These are phyloP conservation scores for Podaxis sp. DNA, from an alignment of 768 basidiomycete species.

Conservation along the genomic window DNA sequence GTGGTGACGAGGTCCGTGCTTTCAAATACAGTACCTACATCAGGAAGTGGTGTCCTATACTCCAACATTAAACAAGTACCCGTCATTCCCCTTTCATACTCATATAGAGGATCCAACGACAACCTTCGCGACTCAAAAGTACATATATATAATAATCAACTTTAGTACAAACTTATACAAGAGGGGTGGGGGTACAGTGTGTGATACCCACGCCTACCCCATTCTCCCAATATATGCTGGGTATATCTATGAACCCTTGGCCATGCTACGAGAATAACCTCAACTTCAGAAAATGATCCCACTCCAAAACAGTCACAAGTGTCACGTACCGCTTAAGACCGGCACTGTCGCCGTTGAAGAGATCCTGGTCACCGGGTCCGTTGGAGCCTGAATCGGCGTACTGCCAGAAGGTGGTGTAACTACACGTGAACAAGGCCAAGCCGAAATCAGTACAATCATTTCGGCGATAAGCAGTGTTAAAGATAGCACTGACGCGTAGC, in stretches of 20 bases:
- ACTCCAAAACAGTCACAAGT: not conserved
- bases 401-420: slow-evolving; percentile 53
- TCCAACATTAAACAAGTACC: not conserved
- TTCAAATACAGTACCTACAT: no score
- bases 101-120: not conserved
- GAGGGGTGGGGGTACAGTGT: not conserved
- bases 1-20: not conserved
- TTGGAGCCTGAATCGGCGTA: slow-evolving; percentile 39
- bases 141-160: not conserved
- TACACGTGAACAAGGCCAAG: slow-evolving; percentile 30
- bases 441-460: not conserved
- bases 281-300: not conserved
- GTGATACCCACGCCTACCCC: not conserved
- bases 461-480: not conserved
- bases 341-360: slow-evolving; percentile 47
- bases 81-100: not conserved
- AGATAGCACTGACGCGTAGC: slow-evolving; percentile 43
- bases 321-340: slow-evolving; percentile 10
- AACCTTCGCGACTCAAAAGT: not conserved
- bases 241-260: slow-evolving; percentile 1
- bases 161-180: not conserved
- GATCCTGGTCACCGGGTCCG: slow-evolving; percentile 52
- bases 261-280: not conserved
- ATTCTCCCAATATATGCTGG: not conserved
- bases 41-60: not conserved